These are phyloP conservation scores for Aureobasidium uvarum DNA, from an alignment of 2,329 filamentous ascomycete genomes.

Conservation along the genomic window DNA sequence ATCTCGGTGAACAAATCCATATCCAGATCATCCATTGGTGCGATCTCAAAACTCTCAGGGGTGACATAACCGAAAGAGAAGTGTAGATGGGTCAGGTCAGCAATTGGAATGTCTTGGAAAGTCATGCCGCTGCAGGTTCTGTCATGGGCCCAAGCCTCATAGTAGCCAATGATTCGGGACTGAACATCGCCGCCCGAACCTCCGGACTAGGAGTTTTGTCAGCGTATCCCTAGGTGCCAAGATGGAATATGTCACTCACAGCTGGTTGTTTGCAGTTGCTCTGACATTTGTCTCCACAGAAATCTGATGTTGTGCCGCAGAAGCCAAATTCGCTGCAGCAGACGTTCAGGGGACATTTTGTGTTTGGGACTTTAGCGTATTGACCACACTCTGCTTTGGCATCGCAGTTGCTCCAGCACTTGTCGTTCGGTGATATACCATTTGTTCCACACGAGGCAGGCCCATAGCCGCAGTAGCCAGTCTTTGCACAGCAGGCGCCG, in stretches of 20 bases:
- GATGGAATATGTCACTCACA: no score
- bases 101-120: no score
- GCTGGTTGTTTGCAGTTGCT: background rate
- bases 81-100: no score
- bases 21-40: background rate
- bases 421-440: no score
- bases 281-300: background rate
- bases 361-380: background rate
- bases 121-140: background rate
- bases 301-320: background rate
- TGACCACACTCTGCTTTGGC: background rate
- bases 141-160: background rate
- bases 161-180: background rate
- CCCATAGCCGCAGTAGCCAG: no score
- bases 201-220: no score
- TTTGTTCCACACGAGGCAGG: no score
- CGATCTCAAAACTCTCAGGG: background rate
- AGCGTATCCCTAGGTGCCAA: no score
- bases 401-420: background rate
- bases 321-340: background rate
- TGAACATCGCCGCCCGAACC: no score
- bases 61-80: background rate
- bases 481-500: no score
- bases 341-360: background rate
- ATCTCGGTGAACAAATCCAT: background rate